Evolutionary conservation across 148 eudicot genomes (phyloP).

Genomic region (Chenopodium album): DNA sequence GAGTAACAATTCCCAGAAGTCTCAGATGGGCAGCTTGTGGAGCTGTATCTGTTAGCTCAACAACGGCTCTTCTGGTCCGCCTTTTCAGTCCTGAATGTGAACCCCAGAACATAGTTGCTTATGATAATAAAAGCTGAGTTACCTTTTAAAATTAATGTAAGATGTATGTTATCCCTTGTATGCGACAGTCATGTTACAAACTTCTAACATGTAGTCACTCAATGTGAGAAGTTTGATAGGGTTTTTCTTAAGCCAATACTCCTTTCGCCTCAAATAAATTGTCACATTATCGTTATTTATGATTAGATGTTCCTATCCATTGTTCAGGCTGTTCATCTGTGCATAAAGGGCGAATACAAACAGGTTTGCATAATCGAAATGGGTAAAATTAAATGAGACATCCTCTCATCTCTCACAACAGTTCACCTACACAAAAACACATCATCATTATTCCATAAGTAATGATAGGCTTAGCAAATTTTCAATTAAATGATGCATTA

Average conservation of each 20-base stretch:
- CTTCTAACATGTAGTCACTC: background rate
- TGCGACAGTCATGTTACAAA: background rate
- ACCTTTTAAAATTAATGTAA: background rate
- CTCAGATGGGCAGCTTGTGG: conserved; percentile 95
- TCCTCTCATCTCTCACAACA: too few species aligned
- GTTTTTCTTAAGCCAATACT: background rate
- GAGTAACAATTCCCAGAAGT: conserved; percentile 75
- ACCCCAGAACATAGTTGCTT: conserved; percentile 88
- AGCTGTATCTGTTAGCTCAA: conserved; percentile 56
- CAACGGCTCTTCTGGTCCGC: conserved; percentile 72
- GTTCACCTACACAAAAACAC: too few species aligned
- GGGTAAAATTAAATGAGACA: too few species aligned
- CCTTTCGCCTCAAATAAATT: background rate
- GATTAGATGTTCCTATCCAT: too few species aligned
- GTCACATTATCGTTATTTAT: background rate
- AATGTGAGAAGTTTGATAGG: background rate
- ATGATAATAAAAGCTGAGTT: conserved; percentile 55
- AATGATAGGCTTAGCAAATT: too few species aligned
- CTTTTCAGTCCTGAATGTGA: conserved; percentile 89
- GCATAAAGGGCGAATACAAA: too few species aligned
- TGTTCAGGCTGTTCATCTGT: too few species aligned
- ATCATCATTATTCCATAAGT: too few species aligned
- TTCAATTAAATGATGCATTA: too few species aligned
- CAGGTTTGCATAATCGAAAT: too few species aligned
- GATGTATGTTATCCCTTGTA: background rate